phyloP scores from a whole-genome alignment of 176 grass and related monocot species.

The Oryza coarctata region DNA sequence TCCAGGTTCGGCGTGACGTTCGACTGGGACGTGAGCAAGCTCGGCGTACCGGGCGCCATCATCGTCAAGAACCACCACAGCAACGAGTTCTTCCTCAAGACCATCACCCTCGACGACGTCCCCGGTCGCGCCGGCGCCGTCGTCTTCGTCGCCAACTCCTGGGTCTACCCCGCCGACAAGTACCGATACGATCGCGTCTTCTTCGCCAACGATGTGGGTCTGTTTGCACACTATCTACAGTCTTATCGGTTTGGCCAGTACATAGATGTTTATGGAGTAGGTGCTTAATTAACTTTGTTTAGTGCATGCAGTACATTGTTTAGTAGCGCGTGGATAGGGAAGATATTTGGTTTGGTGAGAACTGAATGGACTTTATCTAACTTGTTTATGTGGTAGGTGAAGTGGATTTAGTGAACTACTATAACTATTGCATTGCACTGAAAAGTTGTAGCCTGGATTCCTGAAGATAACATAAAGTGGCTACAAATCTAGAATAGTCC shows the following conservation, averaged over 20 bases:
- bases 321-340: neutral
- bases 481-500: neutral
- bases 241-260: too few species aligned
- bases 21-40: slow-evolving; percentile 50
- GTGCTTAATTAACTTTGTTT: neutral
- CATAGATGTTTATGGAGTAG: neutral
- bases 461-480: neutral
- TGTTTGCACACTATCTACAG: too few species aligned
- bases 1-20: slow-evolving; percentile 39
- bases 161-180: slow-evolving; percentile 47
- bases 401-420: neutral
- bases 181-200: slow-evolving; percentile 42
- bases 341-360: neutral
- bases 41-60: slow-evolving; percentile 44
- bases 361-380: neutral
- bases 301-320: too few species aligned
- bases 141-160: slow-evolving; percentile 55
- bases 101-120: slow-evolving; percentile 44
- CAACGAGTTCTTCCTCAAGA: slow-evolving; percentile 57
- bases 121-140: slow-evolving; percentile 37
- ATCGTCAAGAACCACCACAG: slow-evolving; percentile 62
- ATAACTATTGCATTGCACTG: neutral
- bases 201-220: slow-evolving; percentile 2
- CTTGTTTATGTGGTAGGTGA: neutral
- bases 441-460: neutral